A percentile compares a stretch with the other conserved stretches of the same genome.
These are phyloP conservation scores for Adansonia grandidieri DNA, from an alignment of 441 rosid genomes.

Conservation along the genomic window DNA sequence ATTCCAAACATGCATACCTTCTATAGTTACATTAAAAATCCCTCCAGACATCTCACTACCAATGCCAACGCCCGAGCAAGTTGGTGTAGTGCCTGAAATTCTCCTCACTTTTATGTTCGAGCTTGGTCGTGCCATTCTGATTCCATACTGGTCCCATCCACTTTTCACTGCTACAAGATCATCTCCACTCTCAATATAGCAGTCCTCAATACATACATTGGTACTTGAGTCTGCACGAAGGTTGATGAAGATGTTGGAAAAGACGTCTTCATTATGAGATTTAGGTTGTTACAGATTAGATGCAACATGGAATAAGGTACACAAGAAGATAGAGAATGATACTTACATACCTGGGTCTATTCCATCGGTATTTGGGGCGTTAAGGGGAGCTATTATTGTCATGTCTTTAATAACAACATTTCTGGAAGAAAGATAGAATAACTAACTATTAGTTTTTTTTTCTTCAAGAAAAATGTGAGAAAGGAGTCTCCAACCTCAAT, in stretches of 20 bases:
- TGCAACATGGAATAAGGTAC: background rate
- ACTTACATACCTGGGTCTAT: slow-evolving; percentile 78
- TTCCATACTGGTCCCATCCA: slow-evolving; percentile 98
- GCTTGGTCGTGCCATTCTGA: slow-evolving; percentile 79
- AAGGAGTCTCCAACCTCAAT: background rate
- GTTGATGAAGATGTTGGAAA: slow-evolving; percentile 10
- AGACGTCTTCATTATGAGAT: background rate
- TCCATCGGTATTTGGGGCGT: slow-evolving; percentile 97
- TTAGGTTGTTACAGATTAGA: background rate
- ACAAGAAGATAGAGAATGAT: background rate
- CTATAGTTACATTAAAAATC: slow-evolving; percentile 61
- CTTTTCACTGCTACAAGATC: slow-evolving; percentile 96
- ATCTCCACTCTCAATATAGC: slow-evolving; percentile 92
- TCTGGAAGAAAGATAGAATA: slow-evolving; percentile 43
- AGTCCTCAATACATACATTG: slow-evolving; percentile 85
- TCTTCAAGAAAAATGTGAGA: background rate
- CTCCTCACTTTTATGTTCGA: slow-evolving; percentile 72
- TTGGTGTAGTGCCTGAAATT: slow-evolving; percentile 86
- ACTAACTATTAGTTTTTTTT: background rate
- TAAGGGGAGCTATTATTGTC: slow-evolving; percentile 89
- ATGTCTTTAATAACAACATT: slow-evolving; percentile 79
- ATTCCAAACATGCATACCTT: slow-evolving; percentile 82
- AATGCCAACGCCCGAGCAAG: slow-evolving; percentile 91
- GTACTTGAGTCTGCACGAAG: slow-evolving; percentile 71
- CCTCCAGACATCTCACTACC: slow-evolving; percentile 99